Evolutionary conservation across 257 asterid genomes (phyloP), one percentile per base, ranked within the genome.

Genomic region (Solanum chiquidenum): DNA sequence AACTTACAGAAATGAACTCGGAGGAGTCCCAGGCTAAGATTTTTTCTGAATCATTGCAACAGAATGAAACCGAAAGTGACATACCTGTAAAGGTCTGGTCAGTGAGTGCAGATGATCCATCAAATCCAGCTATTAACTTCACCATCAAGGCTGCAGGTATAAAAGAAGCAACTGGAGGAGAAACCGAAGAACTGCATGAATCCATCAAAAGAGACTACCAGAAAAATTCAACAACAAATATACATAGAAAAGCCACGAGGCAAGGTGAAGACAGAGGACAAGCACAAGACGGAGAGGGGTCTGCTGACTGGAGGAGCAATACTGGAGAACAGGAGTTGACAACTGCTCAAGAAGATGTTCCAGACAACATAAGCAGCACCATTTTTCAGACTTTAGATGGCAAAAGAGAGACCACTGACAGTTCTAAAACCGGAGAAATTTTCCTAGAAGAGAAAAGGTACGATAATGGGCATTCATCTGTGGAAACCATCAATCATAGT

Each of bases 31-130:
- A 82, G 84, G 86, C 88, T 42, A 85, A 72, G 89, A 88, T 90
- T 71, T 85, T 89, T 29, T 86, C 92, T n/a, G 89, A 92, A 58
- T 86, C 55, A 20, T 9, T 88, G 14, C 90, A 34, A 5, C 90
- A 38, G 23, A 92, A 84, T 64, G 93, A 93, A 87, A 88, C 91
- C 49, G 91, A 92, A 85, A 91, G 86, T 86, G 92, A 92, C 85
- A 62, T 77, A 27, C 87, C 89, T 3, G 92, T 89, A 12, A 88
- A 88, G 62, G 91, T 86, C 16, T 83, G 90, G 88, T 83, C 93
- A 42, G 88, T 86, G 20, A 90, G 92, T 31, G 31, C 72, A 79
- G 92, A 92, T 12, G 91, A 91, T 83, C 89, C 89, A 27, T 87
- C 91, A 64, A 86, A 74, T 55, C 62, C 72, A 40, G 83, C 87